Evolutionary conservation across 768 basidiomycete genomes (phyloP).

Genomic region (Gloeopeniophorella convolvens): DNA sequence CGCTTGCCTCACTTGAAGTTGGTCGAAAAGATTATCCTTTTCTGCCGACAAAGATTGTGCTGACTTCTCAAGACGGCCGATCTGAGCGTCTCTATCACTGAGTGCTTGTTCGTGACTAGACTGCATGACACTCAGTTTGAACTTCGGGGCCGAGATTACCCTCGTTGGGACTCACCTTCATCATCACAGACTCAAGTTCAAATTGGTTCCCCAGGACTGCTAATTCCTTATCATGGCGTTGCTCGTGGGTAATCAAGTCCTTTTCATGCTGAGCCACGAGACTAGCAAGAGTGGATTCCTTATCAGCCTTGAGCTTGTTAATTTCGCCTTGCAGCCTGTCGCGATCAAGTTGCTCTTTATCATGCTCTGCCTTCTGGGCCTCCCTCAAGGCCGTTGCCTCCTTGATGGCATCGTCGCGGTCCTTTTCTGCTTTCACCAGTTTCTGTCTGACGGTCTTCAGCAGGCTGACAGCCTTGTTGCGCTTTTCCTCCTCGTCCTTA

Average conservation of each 20-base stretch:
- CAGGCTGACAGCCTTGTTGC: conserved; percentile 85
- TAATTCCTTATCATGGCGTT: conserved; percentile 71
- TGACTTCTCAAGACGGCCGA: conserved; percentile 63
- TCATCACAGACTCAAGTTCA: conserved; percentile 67
- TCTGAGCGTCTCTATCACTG: conserved; percentile 49
- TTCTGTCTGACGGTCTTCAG: conserved; percentile 96
- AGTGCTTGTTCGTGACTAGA: conserved; percentile 64
- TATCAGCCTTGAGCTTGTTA: conserved; percentile 51
- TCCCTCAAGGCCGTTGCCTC: conserved; percentile 51
- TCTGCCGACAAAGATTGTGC: conserved; percentile 64
- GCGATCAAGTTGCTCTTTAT: conserved; percentile 40
- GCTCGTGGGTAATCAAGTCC: conserved; percentile 53
- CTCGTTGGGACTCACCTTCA: conserved; percentile 67
- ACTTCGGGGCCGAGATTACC: background rate
- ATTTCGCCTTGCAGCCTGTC: conserved; percentile 56
- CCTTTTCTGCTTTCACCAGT: conserved; percentile 94
- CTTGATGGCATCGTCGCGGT: conserved; percentile 70
- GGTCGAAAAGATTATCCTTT: conserved; percentile 79
- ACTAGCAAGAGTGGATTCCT: conserved; percentile 53
- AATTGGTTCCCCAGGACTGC: conserved; percentile 57
- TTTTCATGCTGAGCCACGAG: conserved; percentile 67
- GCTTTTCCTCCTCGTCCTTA: conserved; percentile 97
- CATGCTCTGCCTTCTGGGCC: conserved; percentile 43
- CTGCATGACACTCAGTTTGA: conserved; percentile 33
- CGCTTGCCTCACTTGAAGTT: conserved; percentile 81